A percentile compares a stretch with the other conserved stretches of the same genome.
Conservation (phyloP, 2,329 filamentous ascomycete genomes). For the Exophiala phaeomuriformis region DNA sequence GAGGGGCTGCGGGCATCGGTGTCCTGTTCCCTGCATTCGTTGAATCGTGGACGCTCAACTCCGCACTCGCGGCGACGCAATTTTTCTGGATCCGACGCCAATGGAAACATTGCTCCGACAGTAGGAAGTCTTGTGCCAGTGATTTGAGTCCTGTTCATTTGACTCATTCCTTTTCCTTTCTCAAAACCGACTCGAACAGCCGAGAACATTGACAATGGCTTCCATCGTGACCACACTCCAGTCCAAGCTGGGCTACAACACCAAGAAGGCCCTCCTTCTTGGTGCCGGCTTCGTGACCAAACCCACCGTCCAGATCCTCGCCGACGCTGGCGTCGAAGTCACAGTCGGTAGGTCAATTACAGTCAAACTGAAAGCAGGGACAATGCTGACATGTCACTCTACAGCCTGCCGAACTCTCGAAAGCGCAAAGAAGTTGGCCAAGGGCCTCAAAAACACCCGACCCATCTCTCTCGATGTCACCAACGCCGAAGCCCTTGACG, state of each 20-base stretch:
- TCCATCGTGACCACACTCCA: constrained; percentile 20
- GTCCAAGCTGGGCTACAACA: constrained; percentile 19
- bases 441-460: constrained; percentile 62
- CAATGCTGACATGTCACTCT: constrained; percentile 1
- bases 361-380: background rate
- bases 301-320: constrained; percentile 58
- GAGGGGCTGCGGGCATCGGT: background rate
- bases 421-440: constrained; percentile 65
- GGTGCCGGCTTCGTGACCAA: constrained; percentile 43
- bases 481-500: constrained; percentile 68
- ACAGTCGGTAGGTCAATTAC: constrained; percentile 52
- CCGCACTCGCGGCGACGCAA: constrained; percentile 9
- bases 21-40: too few species aligned
- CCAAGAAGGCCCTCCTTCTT: constrained; percentile 23
- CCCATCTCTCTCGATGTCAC: constrained; percentile 80
- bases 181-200: background rate
- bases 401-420: constrained; percentile 75
- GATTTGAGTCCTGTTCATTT: background rate
- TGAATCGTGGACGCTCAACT: constrained; percentile 5
- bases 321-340: constrained; percentile 53
- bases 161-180: constrained; percentile 10
- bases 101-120: constrained; percentile 4
- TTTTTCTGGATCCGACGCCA: constrained; percentile 5
- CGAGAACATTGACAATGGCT: constrained; percentile 9
- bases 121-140: background rate